Evolutionary conservation across 495 filamentous ascomycete genomes (phyloP).

Genomic region (Schizothecium vesticola): DNA sequence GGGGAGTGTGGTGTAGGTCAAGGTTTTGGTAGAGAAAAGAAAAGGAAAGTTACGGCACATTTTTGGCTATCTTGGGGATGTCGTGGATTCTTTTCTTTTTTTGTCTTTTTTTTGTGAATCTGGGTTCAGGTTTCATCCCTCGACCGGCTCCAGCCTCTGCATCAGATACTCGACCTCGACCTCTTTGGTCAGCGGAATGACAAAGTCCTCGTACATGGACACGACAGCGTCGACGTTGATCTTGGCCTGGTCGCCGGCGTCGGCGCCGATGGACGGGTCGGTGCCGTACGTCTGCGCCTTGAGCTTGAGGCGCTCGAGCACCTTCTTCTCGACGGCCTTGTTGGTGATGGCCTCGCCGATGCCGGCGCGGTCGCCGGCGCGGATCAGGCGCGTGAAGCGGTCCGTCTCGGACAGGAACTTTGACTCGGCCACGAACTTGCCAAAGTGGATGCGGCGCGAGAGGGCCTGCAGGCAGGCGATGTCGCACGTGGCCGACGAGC

Average conservation of each 20-base stretch:
- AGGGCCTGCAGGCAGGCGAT: slow-evolving; percentile 87
- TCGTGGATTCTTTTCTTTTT: background rate
- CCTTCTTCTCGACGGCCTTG: slow-evolving; percentile 80
- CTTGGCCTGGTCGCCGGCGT: slow-evolving; percentile 48
- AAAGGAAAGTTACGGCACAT: background rate
- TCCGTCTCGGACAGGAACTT: slow-evolving; percentile 87
- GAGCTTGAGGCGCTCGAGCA: slow-evolving; percentile 76
- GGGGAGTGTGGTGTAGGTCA: slow-evolving; percentile 36
- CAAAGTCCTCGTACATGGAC: slow-evolving; percentile 88
- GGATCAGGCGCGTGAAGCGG: slow-evolving; percentile 73
- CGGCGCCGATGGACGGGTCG: slow-evolving; percentile 54
- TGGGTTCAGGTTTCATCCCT: background rate
- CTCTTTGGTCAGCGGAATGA: slow-evolving; percentile 94
- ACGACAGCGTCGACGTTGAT: slow-evolving; percentile 92
- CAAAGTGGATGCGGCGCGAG: slow-evolving; percentile 90
- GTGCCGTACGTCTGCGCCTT: slow-evolving; percentile 96
- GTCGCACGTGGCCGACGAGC: slow-evolving; percentile 85
- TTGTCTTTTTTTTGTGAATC: slow-evolving; percentile 7
- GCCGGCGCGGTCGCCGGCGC: slow-evolving; percentile 66
- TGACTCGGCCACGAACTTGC: slow-evolving; percentile 98
- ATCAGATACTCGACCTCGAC: slow-evolving; percentile 98
- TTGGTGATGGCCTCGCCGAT: slow-evolving; percentile 91
- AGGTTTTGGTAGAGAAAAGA: slow-evolving; percentile 4
- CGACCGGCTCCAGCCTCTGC: slow-evolving; percentile 63
- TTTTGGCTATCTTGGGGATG: background rate